Conservation (phyloP, 2,329 filamentous ascomycete species). For the Ophiostoma angusticollis region DNA sequence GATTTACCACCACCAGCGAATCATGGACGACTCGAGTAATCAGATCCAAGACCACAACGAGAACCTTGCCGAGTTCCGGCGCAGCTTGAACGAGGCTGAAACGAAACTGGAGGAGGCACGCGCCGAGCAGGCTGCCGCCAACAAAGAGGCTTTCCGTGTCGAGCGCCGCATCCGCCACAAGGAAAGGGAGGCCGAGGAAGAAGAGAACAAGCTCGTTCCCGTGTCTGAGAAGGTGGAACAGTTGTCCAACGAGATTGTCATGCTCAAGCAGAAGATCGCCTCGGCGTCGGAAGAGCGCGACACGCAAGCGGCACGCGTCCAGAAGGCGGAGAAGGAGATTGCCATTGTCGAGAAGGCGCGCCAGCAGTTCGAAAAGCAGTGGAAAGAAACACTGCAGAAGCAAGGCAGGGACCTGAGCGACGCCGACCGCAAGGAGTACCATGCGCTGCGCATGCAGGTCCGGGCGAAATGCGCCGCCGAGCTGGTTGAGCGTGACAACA, state of each 20-base stretch:
- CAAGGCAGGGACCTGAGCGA: constrained; percentile 78
- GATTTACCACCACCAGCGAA: constrained; percentile 83
- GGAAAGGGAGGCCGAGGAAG: constrained; percentile 76
- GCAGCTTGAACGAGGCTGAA: constrained; percentile 77
- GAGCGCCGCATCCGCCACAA: constrained; percentile 74
- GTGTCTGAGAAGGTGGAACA: constrained; percentile 86
- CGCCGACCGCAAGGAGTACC: constrained; percentile 80
- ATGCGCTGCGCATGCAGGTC: constrained; percentile 69
- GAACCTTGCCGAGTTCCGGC: constrained; percentile 82
- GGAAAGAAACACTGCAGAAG: constrained; percentile 71
- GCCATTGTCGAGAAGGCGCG: constrained; percentile 80
- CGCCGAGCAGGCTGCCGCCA: constrained; percentile 66
- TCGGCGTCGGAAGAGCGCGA: constrained; percentile 66
- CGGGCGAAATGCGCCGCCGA: constrained; percentile 70
- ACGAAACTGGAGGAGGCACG: constrained; percentile 67
- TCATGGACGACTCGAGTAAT: constrained; percentile 82
- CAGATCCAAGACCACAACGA: constrained; percentile 91
- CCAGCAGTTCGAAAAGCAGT: constrained; percentile 76
- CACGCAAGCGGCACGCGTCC: constrained; percentile 52
- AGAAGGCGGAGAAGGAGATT: constrained; percentile 69
- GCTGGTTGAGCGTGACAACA: constrained; percentile 70
- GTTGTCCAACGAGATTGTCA: constrained; percentile 56
- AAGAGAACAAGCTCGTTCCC: constrained; percentile 73
- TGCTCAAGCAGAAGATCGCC: constrained; percentile 53
- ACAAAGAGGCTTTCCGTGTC: constrained; percentile 64